Evolutionary conservation across 2,329 filamentous ascomycete genomes (phyloP).

Genomic region (Penicillium sumatraense): DNA sequence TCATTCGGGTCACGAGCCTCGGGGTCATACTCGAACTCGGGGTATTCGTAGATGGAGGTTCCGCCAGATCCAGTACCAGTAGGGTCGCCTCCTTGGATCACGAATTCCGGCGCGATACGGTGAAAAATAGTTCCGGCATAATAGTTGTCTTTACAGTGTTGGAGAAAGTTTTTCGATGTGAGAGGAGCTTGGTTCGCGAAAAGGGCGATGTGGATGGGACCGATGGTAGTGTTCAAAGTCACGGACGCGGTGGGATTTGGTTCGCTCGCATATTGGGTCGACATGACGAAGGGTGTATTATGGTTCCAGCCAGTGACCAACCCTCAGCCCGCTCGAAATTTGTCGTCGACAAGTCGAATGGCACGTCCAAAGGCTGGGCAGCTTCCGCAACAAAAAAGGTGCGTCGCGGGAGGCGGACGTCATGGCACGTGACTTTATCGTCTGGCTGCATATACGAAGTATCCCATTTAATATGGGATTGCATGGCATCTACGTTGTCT

Average conservation of each 20-base stretch:
- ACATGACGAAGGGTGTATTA: slow-evolving; percentile 62
- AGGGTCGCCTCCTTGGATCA: slow-evolving; percentile 92
- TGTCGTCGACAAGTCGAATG: not conserved
- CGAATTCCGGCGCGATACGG: slow-evolving; percentile 86
- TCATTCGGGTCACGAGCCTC: slow-evolving; percentile 52
- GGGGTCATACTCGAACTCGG: slow-evolving; percentile 59
- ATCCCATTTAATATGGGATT: not conserved
- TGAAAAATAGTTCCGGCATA: slow-evolving; percentile 95
- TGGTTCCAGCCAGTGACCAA: not conserved
- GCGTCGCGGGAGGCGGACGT: slow-evolving; percentile 24
- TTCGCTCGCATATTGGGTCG: slow-evolving; percentile 89
- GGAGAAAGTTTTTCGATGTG: slow-evolving; percentile 92
- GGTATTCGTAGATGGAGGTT: slow-evolving; percentile 85
- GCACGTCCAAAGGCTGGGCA: not conserved
- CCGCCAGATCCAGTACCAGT: slow-evolving; percentile 91
- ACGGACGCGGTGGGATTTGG: slow-evolving; percentile 92
- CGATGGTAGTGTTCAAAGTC: slow-evolving; percentile 85
- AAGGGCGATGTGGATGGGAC: slow-evolving; percentile 87
- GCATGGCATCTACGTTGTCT: not conserved
- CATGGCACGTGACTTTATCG: slow-evolving; percentile 24
- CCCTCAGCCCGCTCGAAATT: not conserved
- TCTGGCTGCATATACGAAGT: not conserved
- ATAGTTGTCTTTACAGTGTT: slow-evolving; percentile 92
- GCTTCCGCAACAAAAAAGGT: not conserved
- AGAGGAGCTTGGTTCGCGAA: slow-evolving; percentile 94